Base-by-base conservation (phyloP, 192 early-diverging fungal genomes). In the Coemansia biformis region DNA sequence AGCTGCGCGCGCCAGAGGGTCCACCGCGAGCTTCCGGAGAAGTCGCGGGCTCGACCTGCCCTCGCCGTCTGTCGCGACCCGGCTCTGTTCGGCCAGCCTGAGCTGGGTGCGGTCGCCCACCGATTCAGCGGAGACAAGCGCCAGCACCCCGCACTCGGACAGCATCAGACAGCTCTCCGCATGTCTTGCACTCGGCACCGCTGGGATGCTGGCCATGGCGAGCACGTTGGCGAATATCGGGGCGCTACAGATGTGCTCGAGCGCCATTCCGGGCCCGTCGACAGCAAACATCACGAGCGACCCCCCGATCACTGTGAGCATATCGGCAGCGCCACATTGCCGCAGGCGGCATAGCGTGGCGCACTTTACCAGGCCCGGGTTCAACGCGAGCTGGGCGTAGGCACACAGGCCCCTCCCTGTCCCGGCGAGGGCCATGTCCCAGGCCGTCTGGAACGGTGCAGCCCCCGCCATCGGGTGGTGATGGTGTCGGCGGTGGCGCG, bases 331-430 rank as follows among this genome's bases (percentile, higher is more conserved):
- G 0, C 16, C 13, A 14, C 38, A n/a, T 9, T 16, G 49, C 17
- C 39, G 54, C 19, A 58, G 33, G 17, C 15, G 26, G 10, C 61
- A 55, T 19, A 39, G 34, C 15, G 43, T 48, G 9, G 60, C 67
- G 31, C 51, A 31, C 19, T 46, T 46, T 10, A 63, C 42, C 36
- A 58, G 46, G 5, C 67, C 56, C 13, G 67, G 47, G 17, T 40
- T 57, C 26, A 63, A 46, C 17, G 67, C 55, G 21, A 58, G 59
- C 17, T 46, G 43, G 16, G 49, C 48, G 15, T 55, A 70, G 16
- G 42, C 60, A 14, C 33, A 35, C 22, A 62, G 41, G 1, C 10
- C 19, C 3, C 26, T 11, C 5, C 19, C 16, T 18, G 24, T 26
- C 6, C 22, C 39, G 21, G 43, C 17, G 14, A 32, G 37, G 16